Percentiles rank a stretch among this genome's conserved stretches.
Evolutionary conservation across 2,329 filamentous ascomycete species (phyloP).

Genomic region (Drechslerella dactyloides): DNA sequence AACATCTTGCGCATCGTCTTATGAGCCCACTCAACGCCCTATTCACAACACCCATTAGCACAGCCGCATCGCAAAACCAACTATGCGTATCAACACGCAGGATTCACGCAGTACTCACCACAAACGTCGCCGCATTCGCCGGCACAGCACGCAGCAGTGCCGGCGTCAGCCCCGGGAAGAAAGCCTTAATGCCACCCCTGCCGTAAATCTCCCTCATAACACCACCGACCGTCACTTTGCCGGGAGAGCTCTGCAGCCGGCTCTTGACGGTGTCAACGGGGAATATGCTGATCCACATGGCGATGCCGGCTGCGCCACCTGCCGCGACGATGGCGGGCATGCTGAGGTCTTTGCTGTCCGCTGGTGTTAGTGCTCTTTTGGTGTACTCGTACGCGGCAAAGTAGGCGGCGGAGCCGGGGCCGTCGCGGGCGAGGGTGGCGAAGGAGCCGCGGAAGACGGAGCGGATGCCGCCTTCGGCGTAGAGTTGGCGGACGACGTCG

Average conservation of each 20-base stretch:
- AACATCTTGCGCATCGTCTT: slow-evolving; percentile 81
- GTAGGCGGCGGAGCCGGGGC: slow-evolving; percentile 90
- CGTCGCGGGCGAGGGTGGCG: slow-evolving; percentile 92
- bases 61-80: too few species aligned
- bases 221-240: slow-evolving; percentile 77
- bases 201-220: slow-evolving; percentile 83
- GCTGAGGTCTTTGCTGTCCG: slow-evolving; percentile 80
- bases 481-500: slow-evolving; percentile 92
- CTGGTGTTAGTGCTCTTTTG: slow-evolving; percentile 83
- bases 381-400: slow-evolving; percentile 97
- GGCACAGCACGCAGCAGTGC: slow-evolving; percentile 91
- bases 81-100: not conserved
- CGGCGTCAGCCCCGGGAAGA: slow-evolving; percentile 96
- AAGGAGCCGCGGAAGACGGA: slow-evolving; percentile 89
- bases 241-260: slow-evolving; percentile 86
- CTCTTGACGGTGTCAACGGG: slow-evolving; percentile 97
- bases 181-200: slow-evolving; percentile 82
- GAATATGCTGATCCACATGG: slow-evolving; percentile 99
- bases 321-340: slow-evolving; percentile 82
- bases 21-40: slow-evolving; percentile 83
- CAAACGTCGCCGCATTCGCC: slow-evolving; percentile 93
- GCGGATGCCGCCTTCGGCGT: slow-evolving; percentile 85
- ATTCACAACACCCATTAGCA: slow-evolving; percentile 42
- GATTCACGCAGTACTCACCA: slow-evolving; percentile 52
- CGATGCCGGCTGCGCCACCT: slow-evolving; percentile 87